Base-by-base conservation (phyloP, 2,329 filamentous ascomycete genomes). In the Sporothrix protearum region DNA sequence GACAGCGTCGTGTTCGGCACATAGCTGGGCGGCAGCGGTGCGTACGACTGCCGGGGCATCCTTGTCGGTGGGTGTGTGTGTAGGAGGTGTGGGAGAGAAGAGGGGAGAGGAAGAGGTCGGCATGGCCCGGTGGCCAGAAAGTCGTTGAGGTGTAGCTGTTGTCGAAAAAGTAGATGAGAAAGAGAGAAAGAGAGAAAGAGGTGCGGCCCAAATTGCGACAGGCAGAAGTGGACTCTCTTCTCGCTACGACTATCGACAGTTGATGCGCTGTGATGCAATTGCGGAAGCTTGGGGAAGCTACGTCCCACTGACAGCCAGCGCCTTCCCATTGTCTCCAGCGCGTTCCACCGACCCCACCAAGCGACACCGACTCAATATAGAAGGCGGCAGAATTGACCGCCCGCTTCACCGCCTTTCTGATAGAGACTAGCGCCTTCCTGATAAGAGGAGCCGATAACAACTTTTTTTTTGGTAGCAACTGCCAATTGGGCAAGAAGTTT, bases 21-120 rank as follows among this genome's bases (percentile, higher is more conserved):
- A 83, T 97, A 97, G 83, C 92, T 95, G 80, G 94, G 93, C 10
- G 94, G 93, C 9, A 92, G 95, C 1, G 94, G 94, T 78, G 94
- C 94, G 83, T 97, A 97, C 45, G 92, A 88, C 80, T 94, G 86
- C 76, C 85, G 82, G 69, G 85, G 81, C 71, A 85, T 86, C 85
- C 87, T 88, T 72, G 78, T 82, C 73, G 77, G 81, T 79, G 74
- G 73, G 36, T 33, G 30, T 39, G n/a, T 33, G 68, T 28, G 45
- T 10, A 36, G 10, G 57, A 19, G 28, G 7, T 5, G 8, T 39
- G 19, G 55, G 30, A 3, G 36, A 61, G 57, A n/a, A n/a, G n/a
- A n/a, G n/a, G n/a, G 30, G 7, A 10, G 8, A n/a, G 10, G 30
- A 14, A 9, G 36, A 45, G 14, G 59, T 64, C 59, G 36, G 36